Conservation (phyloP, 202 grass and related monocot species). For the Sporobolus alterniflorus region DNA sequence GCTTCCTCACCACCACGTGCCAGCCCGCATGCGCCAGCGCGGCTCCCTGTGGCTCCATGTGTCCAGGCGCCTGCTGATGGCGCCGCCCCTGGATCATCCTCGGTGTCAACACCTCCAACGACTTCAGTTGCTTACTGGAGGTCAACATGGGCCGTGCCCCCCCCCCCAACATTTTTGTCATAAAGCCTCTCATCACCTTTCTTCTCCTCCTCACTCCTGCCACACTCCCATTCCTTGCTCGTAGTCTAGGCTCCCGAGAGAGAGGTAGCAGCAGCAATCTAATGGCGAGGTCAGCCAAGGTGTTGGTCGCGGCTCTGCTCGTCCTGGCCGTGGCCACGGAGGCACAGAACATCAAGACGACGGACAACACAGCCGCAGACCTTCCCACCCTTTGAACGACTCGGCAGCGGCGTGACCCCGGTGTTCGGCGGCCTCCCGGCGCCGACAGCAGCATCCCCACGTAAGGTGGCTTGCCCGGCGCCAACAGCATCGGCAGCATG, state of each 20-base stretch:
- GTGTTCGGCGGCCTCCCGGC: constrained; percentile 19
- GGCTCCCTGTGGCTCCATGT: too few species aligned
- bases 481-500: constrained; percentile 29
- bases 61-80: too few species aligned
- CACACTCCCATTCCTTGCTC: too few species aligned
- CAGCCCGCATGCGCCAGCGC: too few species aligned
- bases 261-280: background rate
- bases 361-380: constrained; percentile 47
- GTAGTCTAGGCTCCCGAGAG: background rate
- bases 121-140: too few species aligned
- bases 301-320: constrained; percentile 24
- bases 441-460: constrained; percentile 19
- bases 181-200: too few species aligned
- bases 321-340: constrained; percentile 34
- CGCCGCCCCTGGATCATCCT: too few species aligned
- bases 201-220: too few species aligned
- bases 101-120: too few species aligned
- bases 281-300: constrained; percentile 51
- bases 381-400: constrained; percentile 62
- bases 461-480: constrained; percentile 36
- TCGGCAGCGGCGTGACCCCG: constrained; percentile 37
- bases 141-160: too few species aligned
- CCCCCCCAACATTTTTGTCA: too few species aligned
- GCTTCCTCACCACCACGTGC: too few species aligned
- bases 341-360: constrained; percentile 60